Conservation (phyloP, 2,329 filamentous ascomycete species). For the Mycosphaerella sp. region DNA sequence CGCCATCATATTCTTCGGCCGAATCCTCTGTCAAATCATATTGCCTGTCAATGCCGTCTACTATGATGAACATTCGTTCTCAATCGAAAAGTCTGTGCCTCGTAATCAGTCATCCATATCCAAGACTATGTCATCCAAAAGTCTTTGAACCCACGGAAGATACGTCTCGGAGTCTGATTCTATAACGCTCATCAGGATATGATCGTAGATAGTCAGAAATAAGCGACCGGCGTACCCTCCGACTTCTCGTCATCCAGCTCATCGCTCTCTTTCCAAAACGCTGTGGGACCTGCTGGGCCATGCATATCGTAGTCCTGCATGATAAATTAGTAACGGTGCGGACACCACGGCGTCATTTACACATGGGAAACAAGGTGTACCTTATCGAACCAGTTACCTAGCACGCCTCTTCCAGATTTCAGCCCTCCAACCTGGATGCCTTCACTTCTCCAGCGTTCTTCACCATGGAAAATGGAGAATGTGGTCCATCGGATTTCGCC, state of each 20-base stretch:
- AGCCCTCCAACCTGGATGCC: conserved; percentile 66
- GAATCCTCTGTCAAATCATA: no score
- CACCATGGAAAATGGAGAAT: conserved; percentile 55
- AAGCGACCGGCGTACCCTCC: conserved; percentile 22
- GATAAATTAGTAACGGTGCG: background rate
- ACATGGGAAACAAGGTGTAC: conserved; percentile 31
- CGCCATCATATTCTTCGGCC: no score
- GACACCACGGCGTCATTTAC: background rate
- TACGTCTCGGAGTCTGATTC: conserved; percentile 1
- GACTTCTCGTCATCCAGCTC: conserved; percentile 32
- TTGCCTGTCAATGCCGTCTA: no score
- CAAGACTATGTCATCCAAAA: conserved; percentile 7
- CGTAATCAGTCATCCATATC: conserved; percentile 1
- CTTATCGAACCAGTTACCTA: conserved; percentile 76
- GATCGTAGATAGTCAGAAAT: conserved; percentile 15
- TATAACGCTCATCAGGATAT: conserved; percentile 5
- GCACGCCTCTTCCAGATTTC: conserved; percentile 57
- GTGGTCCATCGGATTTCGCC: conserved; percentile 72
- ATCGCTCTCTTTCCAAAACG: conserved; percentile 69
- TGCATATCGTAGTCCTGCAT: conserved; percentile 58
- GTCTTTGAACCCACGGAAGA: conserved; percentile 5
- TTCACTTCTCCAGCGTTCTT: conserved; percentile 71
- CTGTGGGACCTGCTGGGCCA: conserved; percentile 67
- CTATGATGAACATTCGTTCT: background rate
- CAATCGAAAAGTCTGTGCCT: conserved; percentile 3